phyloP scores from a whole-genome alignment of 2,329 filamentous ascomycete genomes.

The Cladophialophora immunda region DNA sequence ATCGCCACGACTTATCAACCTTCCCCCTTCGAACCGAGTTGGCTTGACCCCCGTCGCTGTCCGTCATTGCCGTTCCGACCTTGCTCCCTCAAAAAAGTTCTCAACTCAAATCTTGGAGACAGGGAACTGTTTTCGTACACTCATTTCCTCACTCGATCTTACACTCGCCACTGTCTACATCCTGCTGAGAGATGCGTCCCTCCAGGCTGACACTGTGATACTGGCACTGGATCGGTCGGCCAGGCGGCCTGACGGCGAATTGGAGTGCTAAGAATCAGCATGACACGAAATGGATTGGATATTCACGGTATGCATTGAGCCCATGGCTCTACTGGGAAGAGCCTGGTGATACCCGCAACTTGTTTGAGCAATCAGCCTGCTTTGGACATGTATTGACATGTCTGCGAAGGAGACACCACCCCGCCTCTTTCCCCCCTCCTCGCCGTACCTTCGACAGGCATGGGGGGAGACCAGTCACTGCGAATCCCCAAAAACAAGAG shows the following conservation, averaged over 20 bases:
- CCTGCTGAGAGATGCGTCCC: conserved; percentile 25
- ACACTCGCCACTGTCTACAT: not conserved
- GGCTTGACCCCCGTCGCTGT: conserved; percentile 6
- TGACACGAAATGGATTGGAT: conserved; percentile 33
- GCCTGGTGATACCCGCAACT: not conserved
- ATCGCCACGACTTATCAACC: conserved; percentile 8
- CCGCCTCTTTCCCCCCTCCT: conserved; percentile 34
- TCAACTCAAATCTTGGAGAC: conserved; percentile 1
- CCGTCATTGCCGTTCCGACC: not conserved
- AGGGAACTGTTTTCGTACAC: not conserved
- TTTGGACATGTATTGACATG: conserved; percentile 20
- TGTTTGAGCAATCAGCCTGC: not conserved
- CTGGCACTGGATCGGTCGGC: conserved; percentile 27
- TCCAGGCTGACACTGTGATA: conserved; percentile 22
- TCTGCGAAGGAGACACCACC: conserved; percentile 30
- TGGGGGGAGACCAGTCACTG: conserved; percentile 29
- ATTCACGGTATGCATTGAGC: conserved; percentile 30
- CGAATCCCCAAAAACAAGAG: conserved; percentile 58
- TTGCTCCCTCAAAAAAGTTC: conserved; percentile 1
- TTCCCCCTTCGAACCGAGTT: conserved; percentile 9
- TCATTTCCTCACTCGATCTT: not conserved
- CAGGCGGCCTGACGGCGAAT: conserved; percentile 22
- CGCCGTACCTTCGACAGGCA: conserved; percentile 23
- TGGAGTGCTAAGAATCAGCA: conserved; percentile 27
- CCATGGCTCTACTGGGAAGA: conserved; percentile 2